Base-by-base conservation (phyloP, 129 eudicot species). In the Pittosporum tobira region DNA sequence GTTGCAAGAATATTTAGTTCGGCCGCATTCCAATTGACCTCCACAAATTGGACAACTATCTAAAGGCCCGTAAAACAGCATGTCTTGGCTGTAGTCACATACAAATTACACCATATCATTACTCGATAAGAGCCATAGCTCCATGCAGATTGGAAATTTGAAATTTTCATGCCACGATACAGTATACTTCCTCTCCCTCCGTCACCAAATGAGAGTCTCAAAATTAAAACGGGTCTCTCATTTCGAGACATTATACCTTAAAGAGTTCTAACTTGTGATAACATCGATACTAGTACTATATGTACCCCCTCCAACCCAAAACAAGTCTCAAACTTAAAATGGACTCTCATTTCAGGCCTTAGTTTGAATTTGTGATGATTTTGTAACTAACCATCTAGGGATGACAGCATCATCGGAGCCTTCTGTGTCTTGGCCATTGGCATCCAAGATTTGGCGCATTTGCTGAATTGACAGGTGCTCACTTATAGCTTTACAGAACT, bases 1-100 rank as follows among this genome's bases (percentile, higher is more conserved):
- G 15, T 2, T 68, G 61, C 98, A 86, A 8, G 47, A 46, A 48
- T 86, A 91, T 11, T 11, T 51, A 0, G 53, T 63, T 6, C 76
- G 82, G 21, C 37, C 43, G 34, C 57, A 67, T 61, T 75, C 81
- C 56, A 87, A 13, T 6, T n/a, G 1, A 25, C 90, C 78, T 3
- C 80, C 81, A 23, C 96, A 91, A 7, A 79, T 57, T 0, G 84
- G 90, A 70, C 98, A 91, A 13, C 76, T 64, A 2, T 36, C 70
- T 2, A 83, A 43, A 15, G 83, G 75, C 67, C 98, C 98, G 48
- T 68, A 80, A 34, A 77, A 91, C 81, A 91, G 9, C 66, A 91
- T 67, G 48, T 91, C 96, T 66, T 79, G 84, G 73, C 98, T 87
- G 69, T 0, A 49, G 1, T 22, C 15, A 63, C 27, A 31, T 31